Percentiles rank a stretch among this genome's conserved stretches.
These are phyloP conservation scores for Chloromonas sp. DNA, from an alignment of 163 green algal genomes.

Conservation along the genomic window DNA sequence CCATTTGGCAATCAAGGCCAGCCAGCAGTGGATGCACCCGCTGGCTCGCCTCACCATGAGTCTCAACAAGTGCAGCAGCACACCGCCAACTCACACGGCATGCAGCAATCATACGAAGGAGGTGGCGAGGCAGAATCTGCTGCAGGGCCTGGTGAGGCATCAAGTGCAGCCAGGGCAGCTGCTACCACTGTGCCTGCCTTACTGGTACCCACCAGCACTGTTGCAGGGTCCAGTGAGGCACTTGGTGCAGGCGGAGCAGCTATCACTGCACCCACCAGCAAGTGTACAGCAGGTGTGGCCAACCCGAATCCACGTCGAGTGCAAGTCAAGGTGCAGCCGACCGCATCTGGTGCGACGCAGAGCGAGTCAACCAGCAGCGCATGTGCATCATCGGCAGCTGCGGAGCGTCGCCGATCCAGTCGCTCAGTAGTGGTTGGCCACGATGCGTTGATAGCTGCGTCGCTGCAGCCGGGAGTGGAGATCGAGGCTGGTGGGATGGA, in stretches of 20 bases:
- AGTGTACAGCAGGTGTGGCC: background rate
- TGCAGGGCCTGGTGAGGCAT: too few species aligned
- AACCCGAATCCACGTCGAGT: background rate
- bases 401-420: constrained; percentile 4
- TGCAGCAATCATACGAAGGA: background rate
- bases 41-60: background rate
- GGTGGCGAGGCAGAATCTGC: too few species aligned
- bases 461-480: background rate
- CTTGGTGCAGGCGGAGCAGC: too few species aligned
- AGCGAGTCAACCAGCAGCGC: background rate
- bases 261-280: too few species aligned
- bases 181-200: too few species aligned
- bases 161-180: too few species aligned
- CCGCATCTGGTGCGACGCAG: too few species aligned
- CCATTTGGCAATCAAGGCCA: too few species aligned
- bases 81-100: background rate
- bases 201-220: too few species aligned
- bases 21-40: background rate
- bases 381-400: background rate
- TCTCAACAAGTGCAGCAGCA: background rate
- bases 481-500: background rate
- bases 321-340: too few species aligned
- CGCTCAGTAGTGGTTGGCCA: background rate
- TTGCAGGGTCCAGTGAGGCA: too few species aligned
- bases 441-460: background rate